A percentile compares a stretch with the other conserved stretches of the same genome.
These are phyloP conservation scores for Peltaster fructicola DNA, from an alignment of 2,329 filamentous ascomycete genomes.

Conservation along the genomic window DNA sequence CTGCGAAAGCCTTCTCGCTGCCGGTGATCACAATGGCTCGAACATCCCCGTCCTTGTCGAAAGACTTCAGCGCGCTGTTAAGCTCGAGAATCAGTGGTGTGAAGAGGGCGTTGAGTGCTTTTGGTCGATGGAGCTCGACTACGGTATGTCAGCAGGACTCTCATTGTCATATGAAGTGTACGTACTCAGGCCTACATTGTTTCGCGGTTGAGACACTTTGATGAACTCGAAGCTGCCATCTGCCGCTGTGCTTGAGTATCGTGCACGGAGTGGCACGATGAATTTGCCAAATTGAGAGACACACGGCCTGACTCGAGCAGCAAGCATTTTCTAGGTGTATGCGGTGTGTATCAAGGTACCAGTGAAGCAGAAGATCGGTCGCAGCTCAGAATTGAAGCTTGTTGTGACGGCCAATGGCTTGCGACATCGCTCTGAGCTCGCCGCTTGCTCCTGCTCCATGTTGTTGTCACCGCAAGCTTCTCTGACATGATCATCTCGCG, in stretches of 20 bases:
- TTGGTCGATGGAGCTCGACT: constrained; percentile 90
- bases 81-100: constrained; percentile 83
- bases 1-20: constrained; percentile 78
- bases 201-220: constrained; percentile 62
- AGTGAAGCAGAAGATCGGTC: not conserved
- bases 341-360: not conserved
- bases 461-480: too few relatives aligned
- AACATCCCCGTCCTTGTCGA: constrained; percentile 53
- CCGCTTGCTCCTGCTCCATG: too few relatives aligned
- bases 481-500: too few relatives aligned
- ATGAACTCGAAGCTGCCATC: constrained; percentile 56
- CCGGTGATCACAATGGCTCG: constrained; percentile 74
- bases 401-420: too few relatives aligned
- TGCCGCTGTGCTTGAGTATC: constrained; percentile 31
- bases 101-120: constrained; percentile 85
- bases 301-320: constrained; percentile 34
- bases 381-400: too few relatives aligned
- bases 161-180: constrained; percentile 1
- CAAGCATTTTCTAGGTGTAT: constrained; percentile 11
- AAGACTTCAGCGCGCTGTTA: constrained; percentile 54
- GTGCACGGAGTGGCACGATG: constrained; percentile 38
- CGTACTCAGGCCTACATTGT: constrained; percentile 79
- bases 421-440: too few relatives aligned
- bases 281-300: constrained; percentile 41
- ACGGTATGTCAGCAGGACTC: too few relatives aligned